A percentile compares a stretch with the other conserved stretches of the same genome.
Conservation (phyloP, 768 basidiomycete species). For the Amanita polypyramis region DNA sequence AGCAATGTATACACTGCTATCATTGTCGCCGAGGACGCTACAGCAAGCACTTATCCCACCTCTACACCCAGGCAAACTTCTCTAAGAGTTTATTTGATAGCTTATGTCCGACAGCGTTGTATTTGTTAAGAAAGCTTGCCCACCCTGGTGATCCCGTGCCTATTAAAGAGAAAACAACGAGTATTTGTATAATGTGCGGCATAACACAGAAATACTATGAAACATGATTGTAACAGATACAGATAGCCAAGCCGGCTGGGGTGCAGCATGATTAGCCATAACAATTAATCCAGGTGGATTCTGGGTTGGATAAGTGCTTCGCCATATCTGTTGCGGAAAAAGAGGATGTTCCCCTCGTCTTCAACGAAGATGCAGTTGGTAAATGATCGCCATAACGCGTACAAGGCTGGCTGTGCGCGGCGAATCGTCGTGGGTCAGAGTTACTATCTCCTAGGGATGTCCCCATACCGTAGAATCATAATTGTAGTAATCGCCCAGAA, state of each 20-base stretch:
- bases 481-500: constrained; percentile 46
- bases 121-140: too few species aligned
- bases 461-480: constrained; percentile 43
- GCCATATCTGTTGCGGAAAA: constrained; percentile 43
- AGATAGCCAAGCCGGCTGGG: not conserved
- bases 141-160: too few species aligned
- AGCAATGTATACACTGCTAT: not conserved
- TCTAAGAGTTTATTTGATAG: constrained; percentile 4
- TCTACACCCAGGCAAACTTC: not conserved
- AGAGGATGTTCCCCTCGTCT: constrained; percentile 41
- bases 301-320: constrained; percentile 18
- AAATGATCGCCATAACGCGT: constrained; percentile 48
- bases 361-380: constrained; percentile 51
- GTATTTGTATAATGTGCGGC: not conserved
- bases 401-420: constrained; percentile 22
- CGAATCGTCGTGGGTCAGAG: not conserved
- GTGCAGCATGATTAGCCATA: not conserved
- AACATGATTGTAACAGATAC: not conserved
- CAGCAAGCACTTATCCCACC: not conserved
- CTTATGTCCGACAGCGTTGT: not conserved
- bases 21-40: not conserved
- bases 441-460: not conserved
- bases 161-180: not conserved
- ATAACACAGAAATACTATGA: not conserved
- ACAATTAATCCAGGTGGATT: not conserved